A percentile compares a stretch with the other conserved stretches of the same genome.
Evolutionary conservation across 2,329 filamentous ascomycete genomes (phyloP).

Genomic region (Thelonectria olida): DNA sequence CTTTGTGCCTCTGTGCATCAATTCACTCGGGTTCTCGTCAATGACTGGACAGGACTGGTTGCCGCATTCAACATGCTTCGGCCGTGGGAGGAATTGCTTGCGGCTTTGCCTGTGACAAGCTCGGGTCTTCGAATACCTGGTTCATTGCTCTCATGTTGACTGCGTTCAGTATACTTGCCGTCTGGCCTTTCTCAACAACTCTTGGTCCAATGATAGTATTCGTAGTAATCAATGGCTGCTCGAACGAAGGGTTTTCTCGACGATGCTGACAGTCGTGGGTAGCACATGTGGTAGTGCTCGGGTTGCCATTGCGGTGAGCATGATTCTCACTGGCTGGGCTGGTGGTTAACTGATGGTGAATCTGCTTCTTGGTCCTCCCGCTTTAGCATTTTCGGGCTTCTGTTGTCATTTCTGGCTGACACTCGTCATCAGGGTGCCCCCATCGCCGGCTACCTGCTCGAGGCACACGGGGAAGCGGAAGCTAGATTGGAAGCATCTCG

Average conservation of each 20-base stretch:
- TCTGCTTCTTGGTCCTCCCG: slow-evolving; percentile 17
- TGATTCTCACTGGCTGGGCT: slow-evolving; percentile 68
- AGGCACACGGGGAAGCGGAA: slow-evolving; percentile 61
- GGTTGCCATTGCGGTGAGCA: slow-evolving; percentile 65
- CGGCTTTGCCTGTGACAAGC: slow-evolving; percentile 60
- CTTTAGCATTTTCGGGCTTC: not conserved
- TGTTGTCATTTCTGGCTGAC: too few relatives aligned
- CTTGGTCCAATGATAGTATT: slow-evolving; percentile 64
- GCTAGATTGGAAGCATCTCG: slow-evolving; percentile 61
- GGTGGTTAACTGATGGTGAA: slow-evolving; percentile 67
- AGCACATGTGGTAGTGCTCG: slow-evolving; percentile 64
- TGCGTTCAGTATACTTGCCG: slow-evolving; percentile 64
- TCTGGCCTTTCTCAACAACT: slow-evolving; percentile 67
- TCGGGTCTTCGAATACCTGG: slow-evolving; percentile 65
- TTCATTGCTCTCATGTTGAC: slow-evolving; percentile 59
- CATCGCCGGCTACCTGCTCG: slow-evolving; percentile 67
- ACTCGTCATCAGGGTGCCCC: slow-evolving; percentile 55
- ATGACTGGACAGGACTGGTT: slow-evolving; percentile 64
- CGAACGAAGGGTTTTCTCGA: slow-evolving; percentile 69
- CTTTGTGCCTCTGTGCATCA: slow-evolving; percentile 65
- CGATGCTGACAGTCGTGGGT: slow-evolving; percentile 69
- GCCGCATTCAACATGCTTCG: slow-evolving; percentile 63
- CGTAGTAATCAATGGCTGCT: slow-evolving; percentile 65
- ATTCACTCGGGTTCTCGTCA: slow-evolving; percentile 61
- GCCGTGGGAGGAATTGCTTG: slow-evolving; percentile 63